Evolutionary conservation across 805 yeast genomes (phyloP).

Genomic region (Priceomyces castillae): DNA sequence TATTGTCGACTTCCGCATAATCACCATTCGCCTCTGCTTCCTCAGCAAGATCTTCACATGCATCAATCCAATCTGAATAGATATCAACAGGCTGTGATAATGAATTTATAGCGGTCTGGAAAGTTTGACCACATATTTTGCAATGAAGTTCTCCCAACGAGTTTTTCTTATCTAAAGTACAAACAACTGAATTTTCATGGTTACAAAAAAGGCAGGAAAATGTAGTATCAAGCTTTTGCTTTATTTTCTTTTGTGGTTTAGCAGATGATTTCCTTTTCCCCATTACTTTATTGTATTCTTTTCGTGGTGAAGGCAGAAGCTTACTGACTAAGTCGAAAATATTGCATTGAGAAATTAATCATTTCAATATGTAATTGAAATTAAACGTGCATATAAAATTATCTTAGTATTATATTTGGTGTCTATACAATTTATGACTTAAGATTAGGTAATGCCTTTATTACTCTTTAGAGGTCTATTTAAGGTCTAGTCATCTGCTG

Average conservation of each 20-base stretch:
- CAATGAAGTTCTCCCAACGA: conserved; percentile 83
- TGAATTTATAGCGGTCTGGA: conserved; percentile 84
- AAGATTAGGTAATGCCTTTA: not conserved
- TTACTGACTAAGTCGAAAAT: not conserved
- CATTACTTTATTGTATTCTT: conserved; percentile 27
- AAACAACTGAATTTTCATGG: conserved; percentile 88
- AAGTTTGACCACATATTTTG: conserved; percentile 90
- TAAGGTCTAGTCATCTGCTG: conserved; percentile 19
- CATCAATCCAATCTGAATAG: conserved; percentile 97
- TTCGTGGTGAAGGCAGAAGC: not conserved
- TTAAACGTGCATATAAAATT: not conserved
- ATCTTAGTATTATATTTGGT: too few relatives aligned
- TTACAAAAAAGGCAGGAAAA: conserved; percentile 93
- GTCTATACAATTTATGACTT: too few relatives aligned
- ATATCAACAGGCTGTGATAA: conserved; percentile 90
- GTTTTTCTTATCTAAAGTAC: conserved; percentile 82
- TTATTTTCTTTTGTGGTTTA: conserved; percentile 75
- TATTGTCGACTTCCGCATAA: conserved; percentile 19
- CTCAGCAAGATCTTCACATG: conserved; percentile 84
- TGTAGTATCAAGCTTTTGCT: conserved; percentile 73
- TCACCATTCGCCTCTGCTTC: conserved; percentile 40
- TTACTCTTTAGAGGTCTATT: not conserved
- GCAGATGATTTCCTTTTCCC: conserved; percentile 83
- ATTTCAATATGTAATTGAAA: not conserved
- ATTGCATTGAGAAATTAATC: not conserved